phyloP scores from a whole-genome alignment of 1,139 yeast genomes.

The Protomyces inundatus region DNA sequence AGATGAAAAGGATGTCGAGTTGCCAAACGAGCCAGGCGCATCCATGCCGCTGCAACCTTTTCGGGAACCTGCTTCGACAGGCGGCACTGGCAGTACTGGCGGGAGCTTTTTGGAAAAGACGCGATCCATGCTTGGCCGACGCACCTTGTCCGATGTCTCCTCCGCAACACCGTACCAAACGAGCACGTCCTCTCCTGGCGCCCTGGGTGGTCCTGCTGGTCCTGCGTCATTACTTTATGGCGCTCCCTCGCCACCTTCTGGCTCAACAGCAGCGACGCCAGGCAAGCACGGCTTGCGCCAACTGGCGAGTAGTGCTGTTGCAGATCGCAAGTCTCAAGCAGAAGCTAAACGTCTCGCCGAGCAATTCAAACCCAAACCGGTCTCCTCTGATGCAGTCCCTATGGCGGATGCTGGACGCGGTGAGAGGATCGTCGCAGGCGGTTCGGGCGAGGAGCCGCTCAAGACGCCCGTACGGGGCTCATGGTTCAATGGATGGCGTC shows the following conservation, averaged over 20 bases:
- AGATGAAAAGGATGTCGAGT: conserved; percentile 5
- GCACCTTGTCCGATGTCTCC: conserved; percentile 6
- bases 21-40: not conserved
- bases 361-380: conserved; percentile 12
- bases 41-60: not conserved
- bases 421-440: not conserved
- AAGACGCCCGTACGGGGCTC: not conserved
- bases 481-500: not conserved
- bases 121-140: not conserved
- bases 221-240: not conserved
- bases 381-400: not conserved
- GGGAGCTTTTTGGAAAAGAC: not conserved
- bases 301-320: conserved; percentile 8
- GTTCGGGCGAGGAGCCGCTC: no score
- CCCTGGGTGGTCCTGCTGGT: not conserved
- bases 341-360: conserved; percentile 15
- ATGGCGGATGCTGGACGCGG: not conserved
- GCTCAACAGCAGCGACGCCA: not conserved
- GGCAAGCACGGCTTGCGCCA: conserved; percentile 11
- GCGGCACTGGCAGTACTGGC: not conserved
- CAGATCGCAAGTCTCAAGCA: conserved; percentile 7
- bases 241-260: not conserved
- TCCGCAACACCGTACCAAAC: not conserved
- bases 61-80: not conserved
- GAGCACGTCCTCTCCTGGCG: not conserved